phyloP scores from a whole-genome alignment of 2,329 filamentous ascomycete genomes.

The Tolypocladium capitatum region DNA sequence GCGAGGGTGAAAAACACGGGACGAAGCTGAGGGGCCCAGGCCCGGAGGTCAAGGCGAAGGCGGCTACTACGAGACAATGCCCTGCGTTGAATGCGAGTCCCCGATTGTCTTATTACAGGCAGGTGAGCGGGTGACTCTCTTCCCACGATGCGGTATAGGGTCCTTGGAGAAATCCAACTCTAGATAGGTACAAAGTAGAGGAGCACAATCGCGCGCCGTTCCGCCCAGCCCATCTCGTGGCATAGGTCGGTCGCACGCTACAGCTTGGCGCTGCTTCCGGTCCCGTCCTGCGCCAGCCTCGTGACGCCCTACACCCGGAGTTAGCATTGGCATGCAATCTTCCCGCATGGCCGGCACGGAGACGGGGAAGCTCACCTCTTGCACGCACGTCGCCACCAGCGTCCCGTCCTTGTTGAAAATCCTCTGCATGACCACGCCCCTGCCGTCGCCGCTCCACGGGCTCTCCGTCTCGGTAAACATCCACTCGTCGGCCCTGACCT shows the following conservation, averaged over 20 bases:
- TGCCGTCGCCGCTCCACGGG: conserved; percentile 66
- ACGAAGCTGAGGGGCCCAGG: not conserved
- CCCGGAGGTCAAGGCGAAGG: not conserved
- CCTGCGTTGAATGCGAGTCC: not conserved
- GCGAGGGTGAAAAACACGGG: not conserved
- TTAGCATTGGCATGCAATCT: not conserved
- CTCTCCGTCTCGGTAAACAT: conserved; percentile 70
- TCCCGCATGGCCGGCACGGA: not conserved
- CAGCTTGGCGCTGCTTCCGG: conserved; percentile 20
- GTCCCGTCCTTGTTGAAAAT: conserved; percentile 60
- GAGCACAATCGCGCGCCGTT: not conserved
- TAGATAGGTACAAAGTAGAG: not conserved
- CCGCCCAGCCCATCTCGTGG: not conserved
- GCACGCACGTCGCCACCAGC: conserved; percentile 64
- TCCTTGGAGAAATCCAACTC: not conserved
- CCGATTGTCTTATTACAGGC: too few relatives aligned
- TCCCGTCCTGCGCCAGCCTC: conserved; percentile 30
- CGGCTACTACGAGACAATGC: not conserved
- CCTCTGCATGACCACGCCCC: conserved; percentile 62
- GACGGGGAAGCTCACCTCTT: conserved; percentile 46
- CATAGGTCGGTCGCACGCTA: conserved; percentile 4
- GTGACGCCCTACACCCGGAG: conserved; percentile 30
- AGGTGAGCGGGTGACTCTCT: not conserved
- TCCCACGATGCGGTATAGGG: not conserved
- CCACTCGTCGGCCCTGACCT: conserved; percentile 56